Conservation (phyloP, 441 rosid genomes). For the Gossypium schwendimanii region DNA sequence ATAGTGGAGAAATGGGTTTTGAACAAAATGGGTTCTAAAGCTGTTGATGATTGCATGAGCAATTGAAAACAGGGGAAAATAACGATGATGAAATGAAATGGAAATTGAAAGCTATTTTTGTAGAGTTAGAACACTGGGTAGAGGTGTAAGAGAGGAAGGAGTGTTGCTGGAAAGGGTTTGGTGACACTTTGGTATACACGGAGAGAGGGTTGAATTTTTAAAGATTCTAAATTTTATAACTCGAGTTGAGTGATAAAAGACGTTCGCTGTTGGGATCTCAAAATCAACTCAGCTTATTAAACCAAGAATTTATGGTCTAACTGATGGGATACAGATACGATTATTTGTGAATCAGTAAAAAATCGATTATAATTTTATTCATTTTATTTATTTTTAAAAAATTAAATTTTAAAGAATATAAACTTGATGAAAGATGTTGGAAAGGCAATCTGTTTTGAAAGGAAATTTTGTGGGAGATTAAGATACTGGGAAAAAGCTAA, state of each 20-base stretch:
- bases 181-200: slow-evolving; percentile 34
- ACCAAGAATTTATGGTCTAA: too few species aligned
- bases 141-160: slow-evolving; percentile 11
- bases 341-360: too few species aligned
- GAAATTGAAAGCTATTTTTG: slow-evolving; percentile 3
- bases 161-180: slow-evolving; percentile 33
- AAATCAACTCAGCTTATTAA: too few species aligned
- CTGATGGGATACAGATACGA: too few species aligned
- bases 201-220: background rate
- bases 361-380: too few species aligned
- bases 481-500: slow-evolving; percentile 9
- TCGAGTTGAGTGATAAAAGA: too few species aligned
- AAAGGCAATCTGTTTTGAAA: background rate
- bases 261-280: too few species aligned
- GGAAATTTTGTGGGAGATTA: background rate
- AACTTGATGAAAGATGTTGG: background rate
- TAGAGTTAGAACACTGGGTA: background rate
- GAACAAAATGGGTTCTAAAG: background rate
- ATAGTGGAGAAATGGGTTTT: slow-evolving; percentile 23
- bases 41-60: slow-evolving; percentile 12
- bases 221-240: background rate
- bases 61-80: background rate
- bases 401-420: background rate
- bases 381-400: too few species aligned
- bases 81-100: too few species aligned